Percentiles rank a stretch among this genome's conserved stretches.
These are phyloP conservation scores for Paxillus rubicundulus DNA, from an alignment of 768 basidiomycete species.

Conservation along the genomic window DNA sequence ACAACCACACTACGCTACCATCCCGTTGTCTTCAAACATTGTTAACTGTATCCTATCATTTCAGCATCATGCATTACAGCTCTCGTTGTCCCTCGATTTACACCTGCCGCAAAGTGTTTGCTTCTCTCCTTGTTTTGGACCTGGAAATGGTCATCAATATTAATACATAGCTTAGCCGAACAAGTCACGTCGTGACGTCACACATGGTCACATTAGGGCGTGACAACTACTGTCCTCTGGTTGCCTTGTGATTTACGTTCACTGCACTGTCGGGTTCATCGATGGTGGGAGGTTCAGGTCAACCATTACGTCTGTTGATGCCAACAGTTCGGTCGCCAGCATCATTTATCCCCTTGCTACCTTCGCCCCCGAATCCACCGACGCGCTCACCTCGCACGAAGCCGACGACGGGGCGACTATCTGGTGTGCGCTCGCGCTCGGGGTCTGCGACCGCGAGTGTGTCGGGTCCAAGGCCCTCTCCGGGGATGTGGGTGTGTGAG, in stretches of 20 bases:
- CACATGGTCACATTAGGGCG: neutral
- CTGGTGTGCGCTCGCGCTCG: conserved; percentile 33
- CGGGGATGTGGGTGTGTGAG: conserved; percentile 4
- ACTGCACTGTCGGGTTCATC: neutral
- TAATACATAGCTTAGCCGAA: too few relatives aligned
- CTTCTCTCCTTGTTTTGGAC: neutral
- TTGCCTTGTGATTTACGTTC: neutral
- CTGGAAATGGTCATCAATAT: too few relatives aligned
- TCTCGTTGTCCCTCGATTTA: neutral
- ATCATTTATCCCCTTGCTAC: neutral
- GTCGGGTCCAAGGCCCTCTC: conserved; percentile 6
- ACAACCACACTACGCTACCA: conserved; percentile 9
- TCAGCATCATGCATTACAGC: conserved; percentile 17
- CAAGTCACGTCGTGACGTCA: conserved; percentile 8
- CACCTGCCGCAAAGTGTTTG: too few relatives aligned
- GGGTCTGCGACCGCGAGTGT: conserved; percentile 27
- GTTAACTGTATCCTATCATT: conserved; percentile 15
- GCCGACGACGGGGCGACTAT: conserved; percentile 24
- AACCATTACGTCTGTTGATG: conserved; percentile 28
- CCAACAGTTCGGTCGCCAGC: conserved; percentile 32
- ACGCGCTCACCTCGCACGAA: conserved; percentile 25
- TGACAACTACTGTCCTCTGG: conserved; percentile 1
- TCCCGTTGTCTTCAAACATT: conserved; percentile 1
- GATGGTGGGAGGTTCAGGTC: conserved; percentile 15
- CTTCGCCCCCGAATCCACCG: conserved; percentile 12